Evolutionary conservation across 2,329 filamentous ascomycete species (phyloP), one percentile per base, ranked within the genome.

Genomic region (Aspergillus thermomutatus): DNA sequence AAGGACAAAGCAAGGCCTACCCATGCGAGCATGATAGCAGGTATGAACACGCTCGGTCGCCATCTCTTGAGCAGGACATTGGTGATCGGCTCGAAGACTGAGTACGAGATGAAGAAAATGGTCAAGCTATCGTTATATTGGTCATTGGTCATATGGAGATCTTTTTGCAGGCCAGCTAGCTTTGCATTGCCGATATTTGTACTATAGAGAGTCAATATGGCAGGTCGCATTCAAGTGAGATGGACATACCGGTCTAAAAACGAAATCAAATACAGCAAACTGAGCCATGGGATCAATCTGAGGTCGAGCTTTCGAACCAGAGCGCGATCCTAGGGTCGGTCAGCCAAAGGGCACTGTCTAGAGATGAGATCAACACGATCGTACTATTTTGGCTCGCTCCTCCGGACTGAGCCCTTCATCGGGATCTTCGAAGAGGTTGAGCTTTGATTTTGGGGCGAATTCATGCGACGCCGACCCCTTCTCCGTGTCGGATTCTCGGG

Each of bases 21-120:
- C 71, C 75, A 79, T 19, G 82, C 79, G 64, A 83, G 81, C 88
- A 96, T 95, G 68, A 95, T 95, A 31, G 83, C 77, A 2, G 91
- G 89, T 54, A 95, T 85, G 69, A 95, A 96, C 53, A 92, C 76
- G 41, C 87, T 90, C 0, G 92, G 92, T 1, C 86, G 82, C 59
- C 90, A 77, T 19, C 81, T 82, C 75, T 95, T 96, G 57, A 96
- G 84, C 25, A 96, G 74, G 49, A 93, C 79, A 70, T 96, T 95
- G 58, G 90, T 91, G 46, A 92, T 66, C 1, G 75, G 76, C 65
- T 94, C 91, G 60, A 91, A 92, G 34, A 92, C 74, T 2, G 89
- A 82, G 70, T 96, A 96, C 0, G 89, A 91, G 50, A 95, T 81
- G 76, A 95, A 96, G 77, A 96, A 96, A 64, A 95, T 88, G 34